Evolutionary conservation across 2,329 filamentous ascomycete genomes (phyloP).

Genomic region (Colletotrichum salicis): DNA sequence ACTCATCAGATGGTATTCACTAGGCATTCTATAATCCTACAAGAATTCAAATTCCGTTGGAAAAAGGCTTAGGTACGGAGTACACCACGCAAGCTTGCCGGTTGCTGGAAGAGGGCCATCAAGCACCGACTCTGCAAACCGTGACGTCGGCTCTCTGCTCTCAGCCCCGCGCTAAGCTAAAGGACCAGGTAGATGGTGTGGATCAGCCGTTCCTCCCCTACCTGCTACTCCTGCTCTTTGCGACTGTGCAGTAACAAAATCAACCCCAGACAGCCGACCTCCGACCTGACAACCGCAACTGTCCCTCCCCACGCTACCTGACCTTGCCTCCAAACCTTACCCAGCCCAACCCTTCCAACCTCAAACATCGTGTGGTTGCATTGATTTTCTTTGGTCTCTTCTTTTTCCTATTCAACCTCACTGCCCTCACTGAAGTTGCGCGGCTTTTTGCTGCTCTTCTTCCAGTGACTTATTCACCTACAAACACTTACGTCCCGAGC

Average conservation of each 20-base stretch:
- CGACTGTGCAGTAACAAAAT: constrained; percentile 6
- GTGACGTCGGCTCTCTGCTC: constrained; percentile 34
- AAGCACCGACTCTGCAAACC: not conserved
- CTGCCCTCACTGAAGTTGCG: constrained; percentile 12
- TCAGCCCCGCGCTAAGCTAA: constrained; percentile 33
- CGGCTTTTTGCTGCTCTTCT: constrained; percentile 25
- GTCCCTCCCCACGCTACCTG: not conserved
- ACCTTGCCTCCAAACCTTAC: constrained; percentile 15
- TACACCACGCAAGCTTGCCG: not conserved
- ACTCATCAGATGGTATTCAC: too few relatives aligned
- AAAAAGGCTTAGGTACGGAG: too few relatives aligned
- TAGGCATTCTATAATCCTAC: not conserved
- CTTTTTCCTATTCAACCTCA: not conserved
- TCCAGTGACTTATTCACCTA: constrained; percentile 16
- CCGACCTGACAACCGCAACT: constrained; percentile 9
- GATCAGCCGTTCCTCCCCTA: constrained; percentile 20
- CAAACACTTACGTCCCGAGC: constrained; percentile 5
- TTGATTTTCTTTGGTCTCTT: not conserved
- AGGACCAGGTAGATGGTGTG: not conserved
- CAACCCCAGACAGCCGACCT: not conserved
- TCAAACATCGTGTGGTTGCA: constrained; percentile 3
- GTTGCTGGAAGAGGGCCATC: not conserved
- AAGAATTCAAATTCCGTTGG: too few relatives aligned
- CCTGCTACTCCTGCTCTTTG: constrained; percentile 14
- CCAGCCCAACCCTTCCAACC: constrained; percentile 9